Evolutionary conservation across 2,329 filamentous ascomycete species (phyloP).

Genomic region (Domatiomyces catenatus): DNA sequence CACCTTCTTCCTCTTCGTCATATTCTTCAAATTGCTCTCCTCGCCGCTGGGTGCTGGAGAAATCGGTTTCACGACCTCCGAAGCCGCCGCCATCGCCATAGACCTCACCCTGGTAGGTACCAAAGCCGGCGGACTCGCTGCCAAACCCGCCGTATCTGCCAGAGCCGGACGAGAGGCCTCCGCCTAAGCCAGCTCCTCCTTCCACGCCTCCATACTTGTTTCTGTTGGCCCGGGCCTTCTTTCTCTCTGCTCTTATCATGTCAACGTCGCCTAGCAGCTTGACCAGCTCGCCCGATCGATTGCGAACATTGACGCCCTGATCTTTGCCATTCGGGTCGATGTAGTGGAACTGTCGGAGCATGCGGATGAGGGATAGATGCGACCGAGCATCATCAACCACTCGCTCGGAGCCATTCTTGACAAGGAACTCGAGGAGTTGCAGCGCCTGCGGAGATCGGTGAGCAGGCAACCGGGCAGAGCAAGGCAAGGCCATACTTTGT

Average conservation of each 20-base stretch:
- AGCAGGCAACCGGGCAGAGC: conserved; percentile 2
- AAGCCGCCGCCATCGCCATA: conserved; percentile 96
- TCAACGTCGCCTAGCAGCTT: conserved; percentile 71
- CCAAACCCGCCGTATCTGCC: conserved; percentile 78
- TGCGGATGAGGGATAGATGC: conserved; percentile 88
- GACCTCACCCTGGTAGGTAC: conserved; percentile 57
- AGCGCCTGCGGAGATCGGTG: conserved; percentile 38
- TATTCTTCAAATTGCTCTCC: conserved; percentile 87
- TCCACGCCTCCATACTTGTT: conserved; percentile 95
- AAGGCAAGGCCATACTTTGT: conserved; percentile 51
- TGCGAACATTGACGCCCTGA: conserved; percentile 93
- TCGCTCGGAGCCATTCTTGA: conserved; percentile 95
- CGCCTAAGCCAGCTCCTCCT: conserved; percentile 52
- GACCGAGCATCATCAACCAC: conserved; percentile 95
- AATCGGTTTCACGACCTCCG: conserved; percentile 60
- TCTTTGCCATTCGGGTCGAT: conserved; percentile 96
- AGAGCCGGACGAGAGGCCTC: conserved; percentile 39
- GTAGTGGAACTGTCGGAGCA: conserved; percentile 96
- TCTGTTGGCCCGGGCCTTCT: conserved; percentile 79
- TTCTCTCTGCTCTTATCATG: conserved; percentile 44
- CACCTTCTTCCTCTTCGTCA: conserved; percentile 79
- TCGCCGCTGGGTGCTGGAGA: conserved; percentile 46
- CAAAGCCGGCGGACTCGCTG: conserved; percentile 45
- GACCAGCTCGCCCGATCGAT: conserved; percentile 85
- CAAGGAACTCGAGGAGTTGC: conserved; percentile 87